Evolutionary conservation across 306 rosid genomes (phyloP).

Genomic region (Chamaecrista fasciculata): DNA sequence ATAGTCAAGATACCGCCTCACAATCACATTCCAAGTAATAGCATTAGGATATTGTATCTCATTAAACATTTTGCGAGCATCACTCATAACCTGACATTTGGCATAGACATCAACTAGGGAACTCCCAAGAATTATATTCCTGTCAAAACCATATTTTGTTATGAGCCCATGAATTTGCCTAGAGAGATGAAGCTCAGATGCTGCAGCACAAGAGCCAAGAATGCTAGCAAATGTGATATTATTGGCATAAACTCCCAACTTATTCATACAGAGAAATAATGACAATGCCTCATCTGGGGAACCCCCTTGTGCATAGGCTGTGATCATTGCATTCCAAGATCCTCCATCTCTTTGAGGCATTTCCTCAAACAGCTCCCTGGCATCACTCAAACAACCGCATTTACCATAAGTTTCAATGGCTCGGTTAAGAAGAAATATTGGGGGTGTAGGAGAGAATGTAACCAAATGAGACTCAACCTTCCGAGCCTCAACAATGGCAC

Average conservation of each 20-base stretch:
- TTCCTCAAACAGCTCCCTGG: conserved; percentile 67
- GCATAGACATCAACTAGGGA: conserved; percentile 75
- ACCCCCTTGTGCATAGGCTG: conserved; percentile 42
- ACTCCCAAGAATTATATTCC: conserved; percentile 57
- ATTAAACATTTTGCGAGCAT: conserved; percentile 56
- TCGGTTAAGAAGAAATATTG: conserved; percentile 60
- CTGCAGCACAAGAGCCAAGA: conserved; percentile 54
- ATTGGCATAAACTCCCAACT: conserved; percentile 37
- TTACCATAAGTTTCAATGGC: conserved; percentile 60
- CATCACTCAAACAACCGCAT: conserved; percentile 62
- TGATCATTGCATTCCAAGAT: conserved; percentile 66
- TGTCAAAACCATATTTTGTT: conserved; percentile 45
- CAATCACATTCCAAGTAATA: conserved; percentile 76
- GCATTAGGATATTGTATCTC: conserved; percentile 59
- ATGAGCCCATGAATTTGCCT: conserved; percentile 58
- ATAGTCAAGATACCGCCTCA: conserved; percentile 64
- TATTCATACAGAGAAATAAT: conserved; percentile 43
- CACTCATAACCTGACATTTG: conserved; percentile 49
- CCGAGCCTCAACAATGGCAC: conserved; percentile 48
- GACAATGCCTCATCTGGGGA: conserved; percentile 35
- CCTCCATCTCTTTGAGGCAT: conserved; percentile 74
- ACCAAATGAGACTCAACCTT: conserved; percentile 63
- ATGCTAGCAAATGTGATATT: conserved; percentile 53
- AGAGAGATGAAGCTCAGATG: conserved; percentile 35
- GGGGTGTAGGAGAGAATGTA: conserved; percentile 51